phyloP scores from a whole-genome alignment of 352 stramenopile species.

The Phytophthora melonis region DNA sequence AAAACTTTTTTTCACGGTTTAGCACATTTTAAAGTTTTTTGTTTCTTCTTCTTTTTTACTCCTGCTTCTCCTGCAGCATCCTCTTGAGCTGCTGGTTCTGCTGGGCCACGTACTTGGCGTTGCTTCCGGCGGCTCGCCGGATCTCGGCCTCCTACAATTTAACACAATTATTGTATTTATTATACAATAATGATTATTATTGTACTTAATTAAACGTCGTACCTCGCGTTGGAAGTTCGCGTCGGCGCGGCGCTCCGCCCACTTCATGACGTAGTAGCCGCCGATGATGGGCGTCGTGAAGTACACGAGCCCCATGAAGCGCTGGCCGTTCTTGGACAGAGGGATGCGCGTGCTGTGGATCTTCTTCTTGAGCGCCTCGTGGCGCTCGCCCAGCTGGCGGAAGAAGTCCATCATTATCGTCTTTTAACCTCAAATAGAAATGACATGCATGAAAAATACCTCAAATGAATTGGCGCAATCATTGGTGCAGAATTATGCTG shows the following conservation, averaged over 20 bases:
- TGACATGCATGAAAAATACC: background rate
- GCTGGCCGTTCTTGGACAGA: conserved; percentile 88
- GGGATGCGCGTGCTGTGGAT: conserved; percentile 93
- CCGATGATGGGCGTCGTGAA: conserved; percentile 89
- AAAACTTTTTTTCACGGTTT: background rate
- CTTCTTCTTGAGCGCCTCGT: conserved; percentile 92
- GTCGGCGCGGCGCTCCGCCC: conserved; percentile 76
- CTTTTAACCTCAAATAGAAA: conserved; percentile 11
- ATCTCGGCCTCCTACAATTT: conserved; percentile 69
- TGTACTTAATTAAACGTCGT: conserved; percentile 1
- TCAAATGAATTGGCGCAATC: background rate
- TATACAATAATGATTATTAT: background rate
- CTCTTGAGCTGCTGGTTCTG: conserved; percentile 77
- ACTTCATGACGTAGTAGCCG: conserved; percentile 95
- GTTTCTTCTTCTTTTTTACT: conserved; percentile 15
- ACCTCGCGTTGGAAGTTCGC: conserved; percentile 84
- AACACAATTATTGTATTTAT: background rate
- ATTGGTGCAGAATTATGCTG: background rate
- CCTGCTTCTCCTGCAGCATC: conserved; percentile 54
- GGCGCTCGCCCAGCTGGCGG: conserved; percentile 71
- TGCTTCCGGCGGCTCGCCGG: conserved; percentile 57
- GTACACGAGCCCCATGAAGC: conserved; percentile 91
- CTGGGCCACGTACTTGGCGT: conserved; percentile 59
- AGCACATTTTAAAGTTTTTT: background rate
- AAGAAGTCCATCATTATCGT: conserved; percentile 73